A percentile compares a stretch with the other conserved stretches of the same genome.
These are phyloP conservation scores for Hyphopichia pseudoburtonii DNA, from an alignment of 1,139 yeast genomes.

Conservation along the genomic window DNA sequence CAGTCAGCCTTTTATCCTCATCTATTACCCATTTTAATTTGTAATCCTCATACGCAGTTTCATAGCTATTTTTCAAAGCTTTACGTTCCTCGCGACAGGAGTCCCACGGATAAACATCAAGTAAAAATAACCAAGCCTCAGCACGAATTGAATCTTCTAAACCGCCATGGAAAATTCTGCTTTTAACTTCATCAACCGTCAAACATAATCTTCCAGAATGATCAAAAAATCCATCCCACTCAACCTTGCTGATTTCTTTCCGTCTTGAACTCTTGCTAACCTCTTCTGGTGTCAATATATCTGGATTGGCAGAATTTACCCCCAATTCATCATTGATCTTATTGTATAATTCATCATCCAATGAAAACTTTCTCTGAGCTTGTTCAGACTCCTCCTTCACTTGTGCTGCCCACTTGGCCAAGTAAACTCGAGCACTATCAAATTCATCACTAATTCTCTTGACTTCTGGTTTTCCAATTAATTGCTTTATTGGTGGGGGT, in stretches of 20 bases:
- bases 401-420: slow-evolving; percentile 96
- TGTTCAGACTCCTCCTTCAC: slow-evolving; percentile 91
- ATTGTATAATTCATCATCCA: slow-evolving; percentile 60
- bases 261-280: slow-evolving; percentile 62
- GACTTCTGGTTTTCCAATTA: slow-evolving; percentile 78
- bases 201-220: slow-evolving; percentile 67
- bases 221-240: slow-evolving; percentile 88
- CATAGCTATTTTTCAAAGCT: slow-evolving; percentile 55
- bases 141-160: slow-evolving; percentile 57
- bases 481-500: slow-evolving; percentile 61
- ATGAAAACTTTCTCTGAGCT: slow-evolving; percentile 57
- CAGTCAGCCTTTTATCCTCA: slow-evolving; percentile 57
- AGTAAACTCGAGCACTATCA: slow-evolving; percentile 85
- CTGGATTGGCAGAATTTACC: slow-evolving; percentile 28
- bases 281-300: slow-evolving; percentile 59
- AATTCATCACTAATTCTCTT: slow-evolving; percentile 81
- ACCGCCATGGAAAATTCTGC: slow-evolving; percentile 88
- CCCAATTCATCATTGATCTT: slow-evolving; percentile 71
- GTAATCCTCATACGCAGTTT: slow-evolving; percentile 62
- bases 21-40: slow-evolving; percentile 68
- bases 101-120: slow-evolving; percentile 89
- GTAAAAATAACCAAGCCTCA: slow-evolving; percentile 83
- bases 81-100: slow-evolving; percentile 69
- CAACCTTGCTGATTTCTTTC: slow-evolving; percentile 63
- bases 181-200: slow-evolving; percentile 76